These are phyloP conservation scores for Zymoseptoria crescenta DNA, from an alignment of 2,329 filamentous ascomycete genomes.

Conservation along the genomic window DNA sequence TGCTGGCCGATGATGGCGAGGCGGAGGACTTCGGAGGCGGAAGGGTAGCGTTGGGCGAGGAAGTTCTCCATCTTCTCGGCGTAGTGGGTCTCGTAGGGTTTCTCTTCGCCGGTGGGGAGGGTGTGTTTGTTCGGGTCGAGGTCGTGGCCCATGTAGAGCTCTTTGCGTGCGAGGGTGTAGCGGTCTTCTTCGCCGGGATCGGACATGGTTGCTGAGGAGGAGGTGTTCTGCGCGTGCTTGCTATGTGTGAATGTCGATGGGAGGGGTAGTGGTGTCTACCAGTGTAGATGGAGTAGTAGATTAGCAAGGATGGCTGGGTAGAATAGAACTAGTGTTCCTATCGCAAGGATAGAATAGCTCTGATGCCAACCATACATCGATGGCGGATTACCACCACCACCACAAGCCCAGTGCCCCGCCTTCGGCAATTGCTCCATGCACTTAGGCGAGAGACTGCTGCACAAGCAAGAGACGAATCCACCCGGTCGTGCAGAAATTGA, in stretches of 20 bases:
- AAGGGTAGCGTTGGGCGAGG: conserved; percentile 53
- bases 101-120: conserved; percentile 34
- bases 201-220: conserved; percentile 4
- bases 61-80: conserved; percentile 71
- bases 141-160: conserved; percentile 67
- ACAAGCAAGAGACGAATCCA: no score
- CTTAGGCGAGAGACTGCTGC: no score
- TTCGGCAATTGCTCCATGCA: no score
- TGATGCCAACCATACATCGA: no score
- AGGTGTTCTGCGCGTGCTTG: no score
- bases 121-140: conserved; percentile 55
- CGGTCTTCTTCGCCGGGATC: conserved; percentile 22
- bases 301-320: neutral
- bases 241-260: no score
- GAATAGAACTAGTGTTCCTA: no score
- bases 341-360: no score
- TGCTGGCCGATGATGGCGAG: conserved; percentile 79
- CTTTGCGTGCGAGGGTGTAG: conserved; percentile 45
- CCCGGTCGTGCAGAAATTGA: no score
- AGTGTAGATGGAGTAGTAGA: neutral
- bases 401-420: no score
- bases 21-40: conserved; percentile 58
- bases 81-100: conserved; percentile 77
- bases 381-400: no score
- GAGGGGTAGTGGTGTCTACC: no score